A percentile compares a stretch with the other conserved stretches of the same genome.
phyloP scores from a whole-genome alignment of 1,284 basidiomycete species.

The Prillingera fragicola region DNA sequence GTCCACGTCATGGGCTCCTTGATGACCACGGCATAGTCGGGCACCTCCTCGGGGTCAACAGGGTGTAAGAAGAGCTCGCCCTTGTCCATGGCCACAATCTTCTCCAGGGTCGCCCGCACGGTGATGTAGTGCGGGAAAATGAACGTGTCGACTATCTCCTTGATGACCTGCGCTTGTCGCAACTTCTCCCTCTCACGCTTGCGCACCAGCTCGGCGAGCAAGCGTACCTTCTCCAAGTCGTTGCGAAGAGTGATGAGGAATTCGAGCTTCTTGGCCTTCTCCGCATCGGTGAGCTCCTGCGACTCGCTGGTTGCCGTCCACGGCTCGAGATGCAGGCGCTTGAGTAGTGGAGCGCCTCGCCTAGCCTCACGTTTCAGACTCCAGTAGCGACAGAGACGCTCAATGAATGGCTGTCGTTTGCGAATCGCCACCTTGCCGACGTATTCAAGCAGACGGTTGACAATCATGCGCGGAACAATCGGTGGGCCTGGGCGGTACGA shows the following conservation, averaged over 20 bases:
- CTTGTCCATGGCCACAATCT: conserved; percentile 64
- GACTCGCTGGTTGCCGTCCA: conserved; percentile 78
- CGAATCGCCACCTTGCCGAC: conserved; percentile 65
- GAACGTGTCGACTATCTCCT: conserved; percentile 59
- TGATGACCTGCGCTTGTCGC: conserved; percentile 64
- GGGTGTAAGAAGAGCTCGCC: conserved; percentile 71
- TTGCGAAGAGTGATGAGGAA: conserved; percentile 64
- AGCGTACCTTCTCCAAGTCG: conserved; percentile 71
- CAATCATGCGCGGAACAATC: conserved; percentile 53
- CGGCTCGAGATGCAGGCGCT: conserved; percentile 90
- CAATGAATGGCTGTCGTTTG: conserved; percentile 72
- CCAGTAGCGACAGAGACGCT: conserved; percentile 86
- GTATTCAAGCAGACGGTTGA: conserved; percentile 70
- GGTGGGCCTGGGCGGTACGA: conserved; percentile 54
- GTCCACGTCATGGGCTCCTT: conserved; percentile 85
- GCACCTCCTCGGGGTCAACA: conserved; percentile 71
- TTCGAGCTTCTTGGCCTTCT: conserved; percentile 80
- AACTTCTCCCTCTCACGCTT: conserved; percentile 83
- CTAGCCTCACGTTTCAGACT: conserved; percentile 90
- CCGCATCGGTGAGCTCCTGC: conserved; percentile 69
- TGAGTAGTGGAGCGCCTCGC: conserved; percentile 86
- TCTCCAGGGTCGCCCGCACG: conserved; percentile 64
- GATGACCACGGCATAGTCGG: conserved; percentile 88
- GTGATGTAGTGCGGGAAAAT: conserved; percentile 63
- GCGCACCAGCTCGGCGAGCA: conserved; percentile 64